A percentile compares a stretch with the other conserved stretches of the same genome.
Evolutionary conservation across 345 rosid species (phyloP).

Genomic region (Chamaenerion angustifolium): DNA sequence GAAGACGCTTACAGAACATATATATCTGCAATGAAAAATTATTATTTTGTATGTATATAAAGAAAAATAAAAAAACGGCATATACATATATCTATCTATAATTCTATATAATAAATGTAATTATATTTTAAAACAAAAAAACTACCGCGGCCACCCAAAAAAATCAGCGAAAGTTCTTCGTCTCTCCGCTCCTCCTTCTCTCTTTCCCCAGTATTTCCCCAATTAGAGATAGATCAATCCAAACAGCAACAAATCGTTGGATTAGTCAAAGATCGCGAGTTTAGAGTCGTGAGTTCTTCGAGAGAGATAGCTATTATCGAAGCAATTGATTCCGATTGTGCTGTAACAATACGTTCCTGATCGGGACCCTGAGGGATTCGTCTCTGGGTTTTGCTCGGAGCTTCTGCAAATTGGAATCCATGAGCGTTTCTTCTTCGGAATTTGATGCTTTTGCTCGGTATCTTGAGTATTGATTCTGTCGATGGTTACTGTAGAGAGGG

Average conservation of each 20-base stretch:
- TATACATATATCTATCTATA: no score
- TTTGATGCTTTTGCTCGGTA: constrained; percentile 9
- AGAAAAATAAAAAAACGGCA: no score
- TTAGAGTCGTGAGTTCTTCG: not conserved
- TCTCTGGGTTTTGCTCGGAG: constrained; percentile 17
- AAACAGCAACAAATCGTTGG: not conserved
- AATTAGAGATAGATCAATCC: not conserved
- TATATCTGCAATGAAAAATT: no score
- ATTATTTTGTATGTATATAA: no score
- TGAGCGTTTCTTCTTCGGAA: constrained; percentile 6
- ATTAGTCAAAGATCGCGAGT: constrained; percentile 2
- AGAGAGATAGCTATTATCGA: no score
- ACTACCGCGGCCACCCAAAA: no score
- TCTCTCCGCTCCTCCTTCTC: not conserved
- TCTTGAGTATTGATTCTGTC: constrained; percentile 6
- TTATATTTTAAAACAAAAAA: no score
- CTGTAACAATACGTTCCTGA: constrained; percentile 22
- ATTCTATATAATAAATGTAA: no score
- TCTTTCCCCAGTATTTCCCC: not conserved
- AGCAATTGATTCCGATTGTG: constrained; percentile 2
- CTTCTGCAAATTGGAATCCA: constrained; percentile 12
- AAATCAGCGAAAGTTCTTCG: constrained; percentile 3
- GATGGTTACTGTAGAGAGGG: constrained; percentile 40
- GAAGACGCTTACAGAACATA: no score
- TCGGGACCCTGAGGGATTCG: constrained; percentile 18